Evolutionary conservation across 2,329 filamentous ascomycete genomes (phyloP).

Genomic region (Penicillium frequentans): DNA sequence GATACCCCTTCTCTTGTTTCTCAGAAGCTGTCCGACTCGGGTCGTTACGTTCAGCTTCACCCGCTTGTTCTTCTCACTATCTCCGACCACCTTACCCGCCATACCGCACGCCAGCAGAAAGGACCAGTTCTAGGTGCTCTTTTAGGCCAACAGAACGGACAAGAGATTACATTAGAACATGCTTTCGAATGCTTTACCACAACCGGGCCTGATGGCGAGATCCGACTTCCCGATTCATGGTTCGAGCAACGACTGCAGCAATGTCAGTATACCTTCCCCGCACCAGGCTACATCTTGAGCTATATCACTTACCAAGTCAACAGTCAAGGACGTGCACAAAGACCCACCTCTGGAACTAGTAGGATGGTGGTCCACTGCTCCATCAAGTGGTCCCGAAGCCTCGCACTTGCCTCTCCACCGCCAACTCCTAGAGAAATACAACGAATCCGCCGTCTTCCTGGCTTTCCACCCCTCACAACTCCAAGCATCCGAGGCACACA

Average conservation of each 20-base stretch:
- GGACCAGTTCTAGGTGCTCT: slow-evolving; percentile 83
- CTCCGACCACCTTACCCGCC: slow-evolving; percentile 92
- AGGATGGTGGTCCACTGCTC: slow-evolving; percentile 85
- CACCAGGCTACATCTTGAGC: background rate
- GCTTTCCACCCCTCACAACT: slow-evolving; percentile 74
- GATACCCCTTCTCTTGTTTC: slow-evolving; percentile 59
- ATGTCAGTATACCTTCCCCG: slow-evolving; percentile 57
- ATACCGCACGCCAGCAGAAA: slow-evolving; percentile 72
- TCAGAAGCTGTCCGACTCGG: slow-evolving; percentile 68
- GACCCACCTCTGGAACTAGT: slow-evolving; percentile 79
- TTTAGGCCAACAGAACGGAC: slow-evolving; percentile 88
- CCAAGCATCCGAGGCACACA: slow-evolving; percentile 55
- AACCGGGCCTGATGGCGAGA: slow-evolving; percentile 53
- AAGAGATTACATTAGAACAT: slow-evolving; percentile 87
- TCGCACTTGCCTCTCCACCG: slow-evolving; percentile 72
- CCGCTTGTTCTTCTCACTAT: slow-evolving; percentile 94
- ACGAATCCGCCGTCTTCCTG: slow-evolving; percentile 84
- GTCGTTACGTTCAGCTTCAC: slow-evolving; percentile 80
- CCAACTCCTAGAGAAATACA: slow-evolving; percentile 71
- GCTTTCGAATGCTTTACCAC: slow-evolving; percentile 78
- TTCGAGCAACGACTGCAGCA: slow-evolving; percentile 79
- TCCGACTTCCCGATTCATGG: slow-evolving; percentile 67
- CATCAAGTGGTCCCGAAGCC: slow-evolving; percentile 67
- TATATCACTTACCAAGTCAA: slow-evolving; percentile 10
- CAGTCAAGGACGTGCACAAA: slow-evolving; percentile 88